Evolutionary conservation across 164 flowering plant species (phyloP).

Genomic region (Vitis rupestris): DNA sequence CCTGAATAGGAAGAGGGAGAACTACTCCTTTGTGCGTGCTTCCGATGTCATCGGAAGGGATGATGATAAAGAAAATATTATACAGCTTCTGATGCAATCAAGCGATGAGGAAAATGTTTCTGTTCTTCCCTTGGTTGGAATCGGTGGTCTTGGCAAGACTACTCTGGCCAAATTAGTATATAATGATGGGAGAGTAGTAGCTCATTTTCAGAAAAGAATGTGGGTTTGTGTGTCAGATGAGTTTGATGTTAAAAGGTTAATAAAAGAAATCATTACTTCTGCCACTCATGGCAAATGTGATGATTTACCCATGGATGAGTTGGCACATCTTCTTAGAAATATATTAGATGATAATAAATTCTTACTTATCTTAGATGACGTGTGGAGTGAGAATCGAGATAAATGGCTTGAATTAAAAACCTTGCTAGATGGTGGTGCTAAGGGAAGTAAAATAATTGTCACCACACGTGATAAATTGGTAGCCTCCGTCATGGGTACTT

Average conservation of each 20-base stretch:
- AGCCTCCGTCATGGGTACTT: neutral
- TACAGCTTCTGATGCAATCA: neutral
- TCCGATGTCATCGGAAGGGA: constrained; percentile 7
- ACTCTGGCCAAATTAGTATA: neutral
- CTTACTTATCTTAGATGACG: neutral
- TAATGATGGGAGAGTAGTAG: neutral
- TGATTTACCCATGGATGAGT: neutral
- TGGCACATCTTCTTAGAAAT: neutral
- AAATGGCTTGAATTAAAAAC: neutral
- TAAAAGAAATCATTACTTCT: neutral
- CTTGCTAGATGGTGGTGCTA: neutral
- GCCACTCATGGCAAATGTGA: neutral
- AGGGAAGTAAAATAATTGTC: neutral
- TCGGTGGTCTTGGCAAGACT: neutral
- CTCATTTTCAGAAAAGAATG: neutral
- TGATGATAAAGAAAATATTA: neutral
- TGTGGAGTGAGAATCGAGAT: neutral
- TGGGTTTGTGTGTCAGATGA: neutral
- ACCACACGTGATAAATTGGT: neutral
- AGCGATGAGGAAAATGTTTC: neutral
- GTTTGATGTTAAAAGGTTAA: neutral
- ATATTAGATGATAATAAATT: neutral
- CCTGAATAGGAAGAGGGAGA: neutral
- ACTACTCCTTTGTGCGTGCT: neutral
- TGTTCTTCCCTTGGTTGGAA: neutral